Evolutionary conservation across 495 filamentous ascomycete genomes (phyloP).

Genomic region (Hypoxylon rickii): DNA sequence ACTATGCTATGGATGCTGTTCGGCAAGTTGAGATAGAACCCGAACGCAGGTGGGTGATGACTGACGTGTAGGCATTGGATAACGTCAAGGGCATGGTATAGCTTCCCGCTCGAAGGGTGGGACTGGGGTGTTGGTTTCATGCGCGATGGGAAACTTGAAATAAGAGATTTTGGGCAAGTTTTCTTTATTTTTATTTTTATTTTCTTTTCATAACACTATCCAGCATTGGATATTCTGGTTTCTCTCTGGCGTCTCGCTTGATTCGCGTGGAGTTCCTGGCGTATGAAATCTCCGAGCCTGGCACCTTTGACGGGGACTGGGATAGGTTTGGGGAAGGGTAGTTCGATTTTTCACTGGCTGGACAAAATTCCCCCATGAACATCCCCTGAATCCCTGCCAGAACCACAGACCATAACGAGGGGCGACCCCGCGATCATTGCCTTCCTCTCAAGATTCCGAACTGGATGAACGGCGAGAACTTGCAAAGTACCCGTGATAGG

Average conservation of each 20-base stretch:
- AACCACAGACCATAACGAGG: slow-evolving; percentile 25
- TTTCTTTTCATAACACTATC: slow-evolving; percentile 7
- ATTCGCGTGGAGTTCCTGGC: slow-evolving; percentile 27
- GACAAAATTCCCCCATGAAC: slow-evolving; percentile 28
- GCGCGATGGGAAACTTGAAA: slow-evolving; percentile 25
- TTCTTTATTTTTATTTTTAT: background rate
- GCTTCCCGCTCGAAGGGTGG: slow-evolving; percentile 18
- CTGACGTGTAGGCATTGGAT: slow-evolving; percentile 29
- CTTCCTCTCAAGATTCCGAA: slow-evolving; percentile 27
- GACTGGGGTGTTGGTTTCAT: slow-evolving; percentile 28
- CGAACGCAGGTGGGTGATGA: slow-evolving; percentile 29
- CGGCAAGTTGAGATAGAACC: slow-evolving; percentile 31
- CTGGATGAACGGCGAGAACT: slow-evolving; percentile 28
- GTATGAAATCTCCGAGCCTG: slow-evolving; percentile 34
- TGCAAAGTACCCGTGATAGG: slow-evolving; percentile 30
- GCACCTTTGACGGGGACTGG: slow-evolving; percentile 26
- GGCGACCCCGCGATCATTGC: slow-evolving; percentile 30
- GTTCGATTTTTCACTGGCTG: slow-evolving; percentile 30
- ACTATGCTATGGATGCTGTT: slow-evolving; percentile 27
- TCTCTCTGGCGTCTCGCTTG: slow-evolving; percentile 16
- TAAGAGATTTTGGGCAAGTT: slow-evolving; percentile 14
- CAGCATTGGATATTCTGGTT: slow-evolving; percentile 17
- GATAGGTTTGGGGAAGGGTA: slow-evolving; percentile 25
- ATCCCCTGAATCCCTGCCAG: slow-evolving; percentile 17
- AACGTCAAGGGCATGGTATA: slow-evolving; percentile 15